Evolutionary conservation across 805 yeast genomes (phyloP).

Genomic region (Kuraishia capsulata): DNA sequence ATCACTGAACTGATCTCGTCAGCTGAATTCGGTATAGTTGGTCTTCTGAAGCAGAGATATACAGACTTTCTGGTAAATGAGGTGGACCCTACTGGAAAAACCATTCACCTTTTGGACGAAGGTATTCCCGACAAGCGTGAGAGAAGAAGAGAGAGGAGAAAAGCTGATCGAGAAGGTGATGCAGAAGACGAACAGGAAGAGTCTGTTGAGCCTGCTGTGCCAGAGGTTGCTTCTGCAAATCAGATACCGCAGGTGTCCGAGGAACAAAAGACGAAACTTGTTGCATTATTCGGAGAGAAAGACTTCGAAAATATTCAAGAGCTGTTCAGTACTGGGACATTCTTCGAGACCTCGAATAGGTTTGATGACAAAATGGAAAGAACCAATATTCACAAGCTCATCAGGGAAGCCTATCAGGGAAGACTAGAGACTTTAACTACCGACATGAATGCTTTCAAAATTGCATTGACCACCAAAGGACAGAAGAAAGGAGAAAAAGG

Average conservation of each 20-base stretch:
- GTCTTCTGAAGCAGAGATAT: slow-evolving; percentile 79
- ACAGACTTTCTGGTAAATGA: slow-evolving; percentile 94
- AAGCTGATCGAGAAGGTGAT: slow-evolving; percentile 25
- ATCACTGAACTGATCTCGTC: slow-evolving; percentile 61
- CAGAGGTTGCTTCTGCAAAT: slow-evolving; percentile 15
- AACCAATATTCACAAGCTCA: slow-evolving; percentile 66
- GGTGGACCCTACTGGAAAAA: slow-evolving; percentile 57
- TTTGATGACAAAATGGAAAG: slow-evolving; percentile 67
- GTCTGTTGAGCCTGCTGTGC: slow-evolving; percentile 23
- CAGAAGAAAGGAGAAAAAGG: slow-evolving; percentile 10
- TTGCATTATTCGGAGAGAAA: slow-evolving; percentile 47
- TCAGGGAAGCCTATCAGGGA: slow-evolving; percentile 66
- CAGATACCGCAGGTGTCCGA: slow-evolving; percentile 23
- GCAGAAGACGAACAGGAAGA: slow-evolving; percentile 19
- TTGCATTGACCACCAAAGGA: slow-evolving; percentile 41
- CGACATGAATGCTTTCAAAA: slow-evolving; percentile 50
- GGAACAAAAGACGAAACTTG: slow-evolving; percentile 37
- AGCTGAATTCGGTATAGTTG: slow-evolving; percentile 56
- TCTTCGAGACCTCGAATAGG: slow-evolving; percentile 44
- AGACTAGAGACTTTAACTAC: slow-evolving; percentile 77
- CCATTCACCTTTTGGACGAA: slow-evolving; percentile 65
- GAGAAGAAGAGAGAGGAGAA: slow-evolving; percentile 33
- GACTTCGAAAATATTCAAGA: slow-evolving; percentile 46
- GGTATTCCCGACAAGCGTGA: slow-evolving; percentile 47
- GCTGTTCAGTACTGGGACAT: slow-evolving; percentile 44